Conservation (phyloP, 176 grass and related monocot genomes). For the Echinochloa phyllopogon region DNA sequence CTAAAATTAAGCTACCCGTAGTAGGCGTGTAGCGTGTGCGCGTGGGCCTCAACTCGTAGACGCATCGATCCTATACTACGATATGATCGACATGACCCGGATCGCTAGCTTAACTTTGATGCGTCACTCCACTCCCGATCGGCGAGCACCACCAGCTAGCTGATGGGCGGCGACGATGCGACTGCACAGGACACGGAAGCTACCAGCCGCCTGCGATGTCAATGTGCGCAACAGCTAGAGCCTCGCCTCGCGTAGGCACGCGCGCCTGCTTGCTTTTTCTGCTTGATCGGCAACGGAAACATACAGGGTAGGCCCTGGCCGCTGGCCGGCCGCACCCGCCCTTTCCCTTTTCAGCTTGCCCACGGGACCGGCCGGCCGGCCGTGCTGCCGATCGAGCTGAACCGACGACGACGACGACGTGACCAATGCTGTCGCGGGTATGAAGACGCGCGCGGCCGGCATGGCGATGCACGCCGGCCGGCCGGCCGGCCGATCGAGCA, state of each 20-base stretch:
- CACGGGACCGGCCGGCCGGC: background rate
- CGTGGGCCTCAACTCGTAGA: background rate
- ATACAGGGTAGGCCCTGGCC: no score
- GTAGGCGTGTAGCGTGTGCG: background rate
- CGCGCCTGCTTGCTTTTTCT: background rate
- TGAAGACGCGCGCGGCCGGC: no score
- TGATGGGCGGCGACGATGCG: background rate
- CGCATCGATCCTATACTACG: background rate
- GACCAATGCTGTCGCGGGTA: background rate
- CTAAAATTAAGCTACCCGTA: no score
- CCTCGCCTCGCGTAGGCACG: background rate
- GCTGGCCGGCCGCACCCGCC: no score
- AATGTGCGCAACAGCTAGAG: background rate
- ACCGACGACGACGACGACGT: background rate
- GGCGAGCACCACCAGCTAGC: no score
- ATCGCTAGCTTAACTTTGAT: background rate
- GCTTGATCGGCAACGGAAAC: background rate
- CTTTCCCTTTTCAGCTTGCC: background rate
- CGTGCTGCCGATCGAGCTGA: background rate
- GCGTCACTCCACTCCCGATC: background rate
- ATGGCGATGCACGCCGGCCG: no score
- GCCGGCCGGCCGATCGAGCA: background rate
- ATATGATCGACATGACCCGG: background rate
- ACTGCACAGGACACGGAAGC: background rate
- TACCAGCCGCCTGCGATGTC: no score